Evolutionary conservation across 2,329 filamentous ascomycete genomes (phyloP), one percentile per base, ranked within the genome.

Genomic region (Didymosphaeria variabile): DNA sequence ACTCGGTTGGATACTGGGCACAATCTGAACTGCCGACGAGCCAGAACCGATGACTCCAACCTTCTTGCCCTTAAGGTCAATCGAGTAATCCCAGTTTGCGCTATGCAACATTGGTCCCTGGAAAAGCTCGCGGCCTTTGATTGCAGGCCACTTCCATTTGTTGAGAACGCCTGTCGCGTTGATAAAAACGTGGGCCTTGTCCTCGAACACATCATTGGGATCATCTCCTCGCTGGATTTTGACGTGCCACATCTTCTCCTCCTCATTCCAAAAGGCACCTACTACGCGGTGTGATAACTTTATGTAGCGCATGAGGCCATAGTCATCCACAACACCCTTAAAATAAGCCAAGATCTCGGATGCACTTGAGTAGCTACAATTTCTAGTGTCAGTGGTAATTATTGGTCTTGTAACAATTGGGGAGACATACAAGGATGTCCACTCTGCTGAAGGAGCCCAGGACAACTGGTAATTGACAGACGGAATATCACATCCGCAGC

Each of bases 41-140:
- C 80, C 80, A 1, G 77, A 76, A 12, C 80, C 80, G 26, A 82
- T 77, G 13, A 83, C 79, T 2, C 79, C 80, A 2, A 81, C 79
- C 5, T 68, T 73, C 59, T 82, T 82, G 21, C 77, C 75, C 19
- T 40, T 72, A 3, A 74, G 59, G 29, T 79, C 63, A 38, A 69
- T 80, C 1, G 72, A 73, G 59, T 80, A 74, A 31, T 82, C 79
- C 44, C 78, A 82, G 21, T 72, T 66, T 5, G 80, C 80, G 29
- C 75, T 79, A 60, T 83, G 80, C 78, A 82, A 78, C 10, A 15
- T 15, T 17, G 6, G 6, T 2, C 36, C 36, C 36, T 40, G 12
- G 36, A 40, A 40, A 13, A 17, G 13, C 2, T 40, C 15, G 2
- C 15, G 15, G 5, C 12, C 10, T 6, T 6, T 6, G 17, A 40